Evolutionary conservation across 495 filamentous ascomycete genomes (phyloP), one percentile per base, ranked within the genome.

Genomic region (Lentithecium fluviatile): DNA sequence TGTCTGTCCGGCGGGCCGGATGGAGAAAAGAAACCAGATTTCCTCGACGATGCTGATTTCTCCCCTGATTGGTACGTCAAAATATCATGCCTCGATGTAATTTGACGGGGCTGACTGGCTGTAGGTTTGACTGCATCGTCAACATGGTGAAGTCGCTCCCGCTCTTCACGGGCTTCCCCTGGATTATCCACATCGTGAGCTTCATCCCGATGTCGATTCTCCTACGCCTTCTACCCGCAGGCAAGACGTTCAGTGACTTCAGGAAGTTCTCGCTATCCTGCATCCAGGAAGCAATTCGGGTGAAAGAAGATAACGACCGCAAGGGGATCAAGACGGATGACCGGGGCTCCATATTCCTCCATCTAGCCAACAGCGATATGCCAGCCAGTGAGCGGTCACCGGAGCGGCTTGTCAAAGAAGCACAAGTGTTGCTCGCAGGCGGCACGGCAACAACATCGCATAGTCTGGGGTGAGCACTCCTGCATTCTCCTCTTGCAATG

Each of bases 361-460:
- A n/a, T 20, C 26, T 64, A 13, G 17, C 17, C 19, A 40, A 46
- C 13, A 58, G 47, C 46, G 53, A 38, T 32, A 19, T 64, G 23
- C 53, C 60, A 1, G 64, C 59, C 32, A 69, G 67, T 2, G 75
- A 77, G 13, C 8, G 6, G 11, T 57, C 71, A 0, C 15, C 62
- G 0, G 61, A 66, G 2, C 56, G 75, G 0, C 36, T 78, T 2
- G 43, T 19, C 5, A 67, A 72, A 23, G 76, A 78, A 54, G 69
- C 66, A 0, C 42, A 60, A 15, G 45, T 67, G 2, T 12, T 77
- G 7, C 17, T 75, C 12, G 56, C 45, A 23, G 76, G 67, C 0
- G 75, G 76, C 0, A 75, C 69, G 0, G 70, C 70, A 11, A 75
- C 68, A 6, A 74, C 74, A 0, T 63, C 69, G 1, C 37, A 66